Evolutionary conservation across 306 rosid genomes (phyloP), one percentile per base, ranked within the genome.

Genomic region (Delonix regia): DNA sequence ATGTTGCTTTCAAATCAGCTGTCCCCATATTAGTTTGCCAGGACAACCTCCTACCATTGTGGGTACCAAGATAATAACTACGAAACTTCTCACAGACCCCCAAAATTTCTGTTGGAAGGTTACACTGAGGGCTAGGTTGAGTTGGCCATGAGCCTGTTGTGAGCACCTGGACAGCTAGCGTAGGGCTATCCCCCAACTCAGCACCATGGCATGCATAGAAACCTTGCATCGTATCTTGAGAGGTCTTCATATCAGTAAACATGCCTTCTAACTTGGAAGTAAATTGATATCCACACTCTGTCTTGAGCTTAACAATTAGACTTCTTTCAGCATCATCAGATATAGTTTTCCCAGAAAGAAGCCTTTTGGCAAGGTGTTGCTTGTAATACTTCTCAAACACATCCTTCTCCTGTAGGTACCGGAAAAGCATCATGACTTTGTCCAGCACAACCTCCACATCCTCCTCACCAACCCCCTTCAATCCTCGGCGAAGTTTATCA

Each of bases 101-200:
- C 22, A 80, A 25, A 39, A 87, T 84, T 84, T 87, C 88, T 5
- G 77, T 6, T 9, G 90, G 88, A 76, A 87, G 90, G 52, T 85
- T 87, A 73, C 90, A 87, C 21, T 76, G 86, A 14, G 87, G 80
- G 47, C 85, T 87, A 34, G 90, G 76, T 55, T 85, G 90, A 82
- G 85, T 80, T 5, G 90, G 90, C 90, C 90, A 87, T 13, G 90
- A 87, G 65, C 90, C 88, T 42, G 90, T 87, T 49, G 90, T 87
- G 69, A 87, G 90, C 59, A 87, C 90, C 55, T 87, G 88, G 45
- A 87, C 87, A 57, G 79, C 75, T 63, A 87, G 79, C 0, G 83
- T 36, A 47, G 85, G 90, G 82, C 83, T 16, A 66, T 87, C 88
- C 69, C 85, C 80, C 55, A 78, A 57, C 36, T 85, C 88, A 34